These are phyloP conservation scores for Obelidium mucronatum DNA, from an alignment of 192 early-diverging fungal genomes.

Conservation along the genomic window DNA sequence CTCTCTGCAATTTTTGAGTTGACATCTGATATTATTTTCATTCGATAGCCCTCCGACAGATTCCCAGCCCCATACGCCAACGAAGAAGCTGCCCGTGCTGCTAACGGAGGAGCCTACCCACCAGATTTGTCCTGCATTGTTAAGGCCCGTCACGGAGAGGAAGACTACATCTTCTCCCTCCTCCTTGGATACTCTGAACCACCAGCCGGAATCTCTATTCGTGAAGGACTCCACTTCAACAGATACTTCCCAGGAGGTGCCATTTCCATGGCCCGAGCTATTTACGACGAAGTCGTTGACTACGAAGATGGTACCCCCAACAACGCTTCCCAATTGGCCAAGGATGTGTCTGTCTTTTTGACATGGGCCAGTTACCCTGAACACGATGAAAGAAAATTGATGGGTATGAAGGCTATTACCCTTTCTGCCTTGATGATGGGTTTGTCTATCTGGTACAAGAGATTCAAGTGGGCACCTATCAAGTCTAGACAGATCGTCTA, in stretches of 20 bases:
- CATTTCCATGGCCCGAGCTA: constrained; percentile 93
- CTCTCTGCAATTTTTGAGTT: too few relatives aligned
- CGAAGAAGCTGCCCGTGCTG: constrained; percentile 95
- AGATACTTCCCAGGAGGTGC: constrained; percentile 99
- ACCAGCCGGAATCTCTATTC: constrained; percentile 90
- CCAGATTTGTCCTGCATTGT: constrained; percentile 95
- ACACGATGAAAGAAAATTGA: constrained; percentile 95
- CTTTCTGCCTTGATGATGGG: constrained; percentile 74
- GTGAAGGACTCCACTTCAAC: constrained; percentile 98
- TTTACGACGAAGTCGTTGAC: constrained; percentile 94
- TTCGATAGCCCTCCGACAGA: constrained; percentile 76
- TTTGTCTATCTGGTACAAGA: constrained; percentile 88
- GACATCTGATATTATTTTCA: constrained; percentile 6
- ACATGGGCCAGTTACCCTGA: constrained; percentile 97
- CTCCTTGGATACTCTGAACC: constrained; percentile 95
- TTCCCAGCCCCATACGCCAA: constrained; percentile 93
- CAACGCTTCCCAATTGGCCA: constrained; percentile 94
- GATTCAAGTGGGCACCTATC: constrained; percentile 89
- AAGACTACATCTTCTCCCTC: constrained; percentile 95
- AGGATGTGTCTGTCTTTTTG: constrained; percentile 95
- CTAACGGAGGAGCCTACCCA: constrained; percentile 94
- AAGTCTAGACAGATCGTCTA: constrained; percentile 95
- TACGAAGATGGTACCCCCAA: constrained; percentile 97
- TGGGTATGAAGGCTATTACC: constrained; percentile 88
- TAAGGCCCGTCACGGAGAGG: constrained; percentile 94